Evolutionary conservation across 2,329 filamentous ascomycete genomes (phyloP).

Genomic region (Meredithiella fracta): DNA sequence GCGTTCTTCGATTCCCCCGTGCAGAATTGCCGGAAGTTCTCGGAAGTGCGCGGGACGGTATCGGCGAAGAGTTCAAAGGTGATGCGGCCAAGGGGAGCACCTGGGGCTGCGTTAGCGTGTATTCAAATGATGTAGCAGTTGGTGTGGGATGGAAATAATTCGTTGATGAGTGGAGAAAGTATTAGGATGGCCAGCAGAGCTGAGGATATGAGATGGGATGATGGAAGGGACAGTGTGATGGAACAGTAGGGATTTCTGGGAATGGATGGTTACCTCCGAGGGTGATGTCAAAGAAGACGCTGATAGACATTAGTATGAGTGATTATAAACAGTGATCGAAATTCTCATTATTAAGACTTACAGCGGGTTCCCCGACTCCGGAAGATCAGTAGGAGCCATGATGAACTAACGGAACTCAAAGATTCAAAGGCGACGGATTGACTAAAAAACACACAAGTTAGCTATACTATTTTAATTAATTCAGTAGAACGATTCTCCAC

Average conservation of each 20-base stretch:
- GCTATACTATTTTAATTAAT: too few relatives aligned
- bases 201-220: background rate
- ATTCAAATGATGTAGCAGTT: too few relatives aligned
- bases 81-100: conserved; percentile 70
- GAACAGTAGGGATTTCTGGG: background rate
- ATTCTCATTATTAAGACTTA: conserved; percentile 20
- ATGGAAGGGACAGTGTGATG: too few relatives aligned
- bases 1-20: conserved; percentile 78
- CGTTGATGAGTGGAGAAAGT: too few relatives aligned
- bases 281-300: conserved; percentile 63
- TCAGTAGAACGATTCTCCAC: too few relatives aligned
- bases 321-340: background rate
- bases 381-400: conserved; percentile 31
- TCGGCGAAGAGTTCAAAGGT: conserved; percentile 84
- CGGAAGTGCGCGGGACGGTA: conserved; percentile 70
- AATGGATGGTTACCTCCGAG: conserved; percentile 43
- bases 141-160: too few relatives aligned
- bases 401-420: background rate
- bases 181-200: background rate
- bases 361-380: conserved; percentile 32
- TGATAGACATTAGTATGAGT: conserved; percentile 16
- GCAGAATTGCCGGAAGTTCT: conserved; percentile 96
- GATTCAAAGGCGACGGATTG: too few relatives aligned
- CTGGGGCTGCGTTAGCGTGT: too few relatives aligned
- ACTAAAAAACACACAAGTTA: too few relatives aligned